Base-by-base conservation (phyloP, 2,329 filamentous ascomycete genomes). In the Claviceps sp. region DNA sequence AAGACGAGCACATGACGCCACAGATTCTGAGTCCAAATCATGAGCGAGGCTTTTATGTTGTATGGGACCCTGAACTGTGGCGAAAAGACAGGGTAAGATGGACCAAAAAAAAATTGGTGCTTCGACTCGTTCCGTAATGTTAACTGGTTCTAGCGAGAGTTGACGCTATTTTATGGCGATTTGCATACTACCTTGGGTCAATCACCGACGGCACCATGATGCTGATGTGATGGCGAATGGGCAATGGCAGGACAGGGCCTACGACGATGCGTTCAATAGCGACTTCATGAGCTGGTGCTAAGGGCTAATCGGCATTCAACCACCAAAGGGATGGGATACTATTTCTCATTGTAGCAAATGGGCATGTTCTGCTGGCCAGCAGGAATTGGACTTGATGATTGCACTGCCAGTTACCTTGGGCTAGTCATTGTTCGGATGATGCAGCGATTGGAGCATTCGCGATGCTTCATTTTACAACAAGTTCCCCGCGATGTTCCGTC, bases 1-100 rank as follows among this genome's bases (percentile, higher is more conserved):
- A 84, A 64, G 81, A 84, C 59, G 79, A 84, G 52, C 69, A 79
- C 57, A 79, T 84, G 78, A 74, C 77, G 45, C 81, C 81, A 34
- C 78, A 81, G 54, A 71, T 75, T 16, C 63, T 84, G 45, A 77
- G 77, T 50, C 72, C 73, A 13, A 76, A 70, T 50, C 76, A 79
- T 48, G 81, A 85, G 65, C 76, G 80, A 54, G 81, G 81, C 1
- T 84, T 77, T 65, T 85, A 84, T 62, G 75, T 84, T 54, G 74
- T 84, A 52, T 85, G 81, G 76, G 79, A 83, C 58, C 76, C 77
- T 8, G 68, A 67, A n/a, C 72, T 70, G 50, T 84, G 81, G 81
- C 73, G 74, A 47, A 80, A 81, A 63, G 78, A 83, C 57, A 71
- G 80, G 56, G 81, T 84, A 72, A 63, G 78, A 70, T 78, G 56